Evolutionary conservation across 202 grass and related monocot species (phyloP).

Genomic region (Schoenoplectus triqueter): DNA sequence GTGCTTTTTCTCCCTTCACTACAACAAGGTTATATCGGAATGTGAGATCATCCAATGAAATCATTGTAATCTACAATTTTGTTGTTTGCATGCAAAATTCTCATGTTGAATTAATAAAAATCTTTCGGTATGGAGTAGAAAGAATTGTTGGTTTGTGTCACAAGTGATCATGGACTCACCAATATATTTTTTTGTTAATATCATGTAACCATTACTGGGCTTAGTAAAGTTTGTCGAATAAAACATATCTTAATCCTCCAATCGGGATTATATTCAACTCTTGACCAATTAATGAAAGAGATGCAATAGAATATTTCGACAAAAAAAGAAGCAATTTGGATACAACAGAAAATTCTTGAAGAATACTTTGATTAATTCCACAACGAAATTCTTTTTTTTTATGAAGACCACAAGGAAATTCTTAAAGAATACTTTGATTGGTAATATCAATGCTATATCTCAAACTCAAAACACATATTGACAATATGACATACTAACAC

Average conservation of each 20-base stretch:
- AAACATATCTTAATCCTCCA: neutral
- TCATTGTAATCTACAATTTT: conserved; percentile 8
- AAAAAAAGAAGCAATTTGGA: neutral
- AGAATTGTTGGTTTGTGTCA: neutral
- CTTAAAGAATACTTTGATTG: no score
- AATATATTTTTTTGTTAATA: neutral
- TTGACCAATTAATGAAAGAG: conserved; percentile 1
- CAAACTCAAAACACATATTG: no score
- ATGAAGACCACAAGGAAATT: no score
- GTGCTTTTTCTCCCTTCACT: neutral
- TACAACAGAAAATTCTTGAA: no score
- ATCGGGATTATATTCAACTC: neutral
- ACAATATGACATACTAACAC: no score
- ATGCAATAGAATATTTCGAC: neutral
- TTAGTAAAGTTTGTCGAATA: neutral
- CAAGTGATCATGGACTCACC: neutral
- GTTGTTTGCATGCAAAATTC: neutral
- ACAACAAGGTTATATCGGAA: neutral
- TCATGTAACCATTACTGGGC: neutral
- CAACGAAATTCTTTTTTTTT: no score
- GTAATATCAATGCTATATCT: no score
- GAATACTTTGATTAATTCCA: no score
- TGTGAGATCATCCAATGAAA: neutral
- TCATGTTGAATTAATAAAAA: neutral
- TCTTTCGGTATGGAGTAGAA: neutral